A percentile compares a stretch with the other conserved stretches of the same genome.
Evolutionary conservation across 1,284 basidiomycete species (phyloP).

Genomic region (Taiwanofungus camphoratus): DNA sequence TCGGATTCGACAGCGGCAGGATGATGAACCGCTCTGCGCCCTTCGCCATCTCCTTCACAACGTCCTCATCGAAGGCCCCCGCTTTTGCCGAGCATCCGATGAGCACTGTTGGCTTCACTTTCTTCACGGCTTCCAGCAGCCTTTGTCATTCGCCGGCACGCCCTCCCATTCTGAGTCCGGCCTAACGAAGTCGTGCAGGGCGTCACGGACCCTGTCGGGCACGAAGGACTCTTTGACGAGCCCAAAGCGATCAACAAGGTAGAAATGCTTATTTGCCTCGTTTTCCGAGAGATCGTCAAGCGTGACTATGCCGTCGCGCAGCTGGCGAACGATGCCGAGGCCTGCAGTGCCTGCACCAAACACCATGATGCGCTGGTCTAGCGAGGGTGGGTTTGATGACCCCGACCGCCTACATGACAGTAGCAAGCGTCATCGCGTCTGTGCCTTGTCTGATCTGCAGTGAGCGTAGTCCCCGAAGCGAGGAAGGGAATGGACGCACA

Average conservation of each 20-base stretch:
- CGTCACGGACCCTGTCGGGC: conserved; percentile 43
- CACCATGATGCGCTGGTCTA: conserved; percentile 74
- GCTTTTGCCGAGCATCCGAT: conserved; percentile 79
- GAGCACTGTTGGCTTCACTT: conserved; percentile 67
- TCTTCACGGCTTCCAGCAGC: conserved; percentile 66
- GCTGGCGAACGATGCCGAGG: conserved; percentile 67
- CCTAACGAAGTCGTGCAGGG: conserved; percentile 50
- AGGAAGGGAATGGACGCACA: conserved; percentile 35
- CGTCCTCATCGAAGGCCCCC: conserved; percentile 76
- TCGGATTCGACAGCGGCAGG: conserved; percentile 81
- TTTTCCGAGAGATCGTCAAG: conserved; percentile 48
- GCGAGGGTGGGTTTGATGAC: conserved; percentile 62
- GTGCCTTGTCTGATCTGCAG: conserved; percentile 64
- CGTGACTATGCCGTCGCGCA: conserved; percentile 72
- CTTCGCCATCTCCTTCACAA: conserved; percentile 67
- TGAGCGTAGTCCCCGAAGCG: background rate
- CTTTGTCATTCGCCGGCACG: conserved; percentile 30
- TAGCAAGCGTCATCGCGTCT: conserved; percentile 78
- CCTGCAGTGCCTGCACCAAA: conserved; percentile 83
- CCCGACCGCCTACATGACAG: conserved; percentile 69
- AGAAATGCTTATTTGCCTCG: conserved; percentile 64
- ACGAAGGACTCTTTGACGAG: conserved; percentile 48
- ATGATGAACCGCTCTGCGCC: conserved; percentile 72
- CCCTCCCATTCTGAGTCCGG: conserved; percentile 45
- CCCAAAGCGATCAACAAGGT: conserved; percentile 57